These are phyloP conservation scores for Parafenestella ontariensis DNA, from an alignment of 2,329 filamentous ascomycete species.

Conservation along the genomic window DNA sequence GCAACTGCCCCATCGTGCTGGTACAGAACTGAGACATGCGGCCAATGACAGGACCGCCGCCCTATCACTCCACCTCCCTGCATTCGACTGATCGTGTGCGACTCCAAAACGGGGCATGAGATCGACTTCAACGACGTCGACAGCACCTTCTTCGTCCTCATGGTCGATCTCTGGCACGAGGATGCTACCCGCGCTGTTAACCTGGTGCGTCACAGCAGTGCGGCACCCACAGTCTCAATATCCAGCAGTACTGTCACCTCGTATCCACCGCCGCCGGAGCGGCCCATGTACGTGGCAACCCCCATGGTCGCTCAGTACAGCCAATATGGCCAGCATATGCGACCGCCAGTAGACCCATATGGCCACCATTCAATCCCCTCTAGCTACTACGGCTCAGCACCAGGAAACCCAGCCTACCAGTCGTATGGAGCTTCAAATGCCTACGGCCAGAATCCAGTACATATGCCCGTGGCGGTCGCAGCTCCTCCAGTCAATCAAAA, in stretches of 20 bases:
- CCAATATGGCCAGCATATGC: conserved; percentile 40
- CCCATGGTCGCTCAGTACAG: conserved; percentile 35
- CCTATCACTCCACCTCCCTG: conserved; percentile 97
- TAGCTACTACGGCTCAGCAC: conserved; percentile 6
- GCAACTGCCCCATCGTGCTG: conserved; percentile 19
- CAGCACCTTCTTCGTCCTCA: conserved; percentile 71
- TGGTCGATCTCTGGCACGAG: conserved; percentile 72
- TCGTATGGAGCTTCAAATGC: conserved; percentile 6
- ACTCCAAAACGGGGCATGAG: conserved; percentile 77
- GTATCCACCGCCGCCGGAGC: conserved; percentile 65
- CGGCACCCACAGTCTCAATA: conserved; percentile 73
- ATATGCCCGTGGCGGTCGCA: conserved; percentile 19
- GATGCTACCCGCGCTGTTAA: conserved; percentile 70
- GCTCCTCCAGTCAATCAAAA: conserved; percentile 61
- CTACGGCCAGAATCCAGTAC: conserved; percentile 11
- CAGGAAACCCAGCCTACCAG: conserved; percentile 1
- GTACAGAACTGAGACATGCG: conserved; percentile 37
- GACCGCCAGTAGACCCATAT: conserved; percentile 18
- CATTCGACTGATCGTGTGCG: conserved; percentile 80
- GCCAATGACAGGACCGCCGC: conserved; percentile 78
- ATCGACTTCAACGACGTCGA: conserved; percentile 79
- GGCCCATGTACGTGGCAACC: conserved; percentile 42
- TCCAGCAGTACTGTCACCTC: conserved; percentile 80
- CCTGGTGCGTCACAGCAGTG: conserved; percentile 69
- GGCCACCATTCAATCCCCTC: conserved; percentile 4